Evolutionary conservation across 1,284 basidiomycete species (phyloP).

Genomic region (Naganishia sp.): DNA sequence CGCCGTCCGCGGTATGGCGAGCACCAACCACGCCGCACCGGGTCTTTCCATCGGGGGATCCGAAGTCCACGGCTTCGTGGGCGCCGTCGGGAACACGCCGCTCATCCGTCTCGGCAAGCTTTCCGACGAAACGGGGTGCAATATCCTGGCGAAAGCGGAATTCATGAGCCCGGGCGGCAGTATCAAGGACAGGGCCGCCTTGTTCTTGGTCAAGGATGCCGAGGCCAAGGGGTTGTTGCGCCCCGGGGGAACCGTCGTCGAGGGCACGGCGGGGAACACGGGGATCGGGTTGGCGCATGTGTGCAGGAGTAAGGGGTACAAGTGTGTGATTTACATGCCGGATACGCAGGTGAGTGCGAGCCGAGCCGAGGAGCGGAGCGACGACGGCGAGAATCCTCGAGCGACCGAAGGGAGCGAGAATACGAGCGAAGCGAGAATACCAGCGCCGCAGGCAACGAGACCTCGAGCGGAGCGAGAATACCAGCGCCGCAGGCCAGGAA

Average conservation of each 20-base stretch:
- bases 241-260: slow-evolving; percentile 92
- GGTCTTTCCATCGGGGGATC: slow-evolving; percentile 8
- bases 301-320: slow-evolving; percentile 88
- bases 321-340: slow-evolving; percentile 99
- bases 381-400: not conserved
- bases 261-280: slow-evolving; percentile 99
- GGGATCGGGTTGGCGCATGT: slow-evolving; percentile 93
- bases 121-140: slow-evolving; percentile 85
- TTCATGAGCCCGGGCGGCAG: slow-evolving; percentile 99
- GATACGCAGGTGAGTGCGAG: slow-evolving; percentile 71
- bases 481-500: no score
- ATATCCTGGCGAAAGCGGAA: slow-evolving; percentile 92
- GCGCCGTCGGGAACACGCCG: slow-evolving; percentile 69
- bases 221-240: slow-evolving; percentile 75
- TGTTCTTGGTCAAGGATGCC: slow-evolving; percentile 85
- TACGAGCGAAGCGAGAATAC: not conserved
- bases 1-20: slow-evolving; percentile 8
- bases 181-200: slow-evolving; percentile 95
- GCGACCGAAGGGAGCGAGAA: not conserved
- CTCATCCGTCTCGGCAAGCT: slow-evolving; percentile 79
- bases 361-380: not conserved
- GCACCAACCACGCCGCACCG: slow-evolving; percentile 10
- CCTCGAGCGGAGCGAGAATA: no score
- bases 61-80: slow-evolving; percentile 32
- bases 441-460: no score